Percentiles rank a stretch among this genome's conserved stretches.
These are phyloP conservation scores for Gossypium herbaceum DNA, from an alignment of 345 rosid species.

Conservation along the genomic window DNA sequence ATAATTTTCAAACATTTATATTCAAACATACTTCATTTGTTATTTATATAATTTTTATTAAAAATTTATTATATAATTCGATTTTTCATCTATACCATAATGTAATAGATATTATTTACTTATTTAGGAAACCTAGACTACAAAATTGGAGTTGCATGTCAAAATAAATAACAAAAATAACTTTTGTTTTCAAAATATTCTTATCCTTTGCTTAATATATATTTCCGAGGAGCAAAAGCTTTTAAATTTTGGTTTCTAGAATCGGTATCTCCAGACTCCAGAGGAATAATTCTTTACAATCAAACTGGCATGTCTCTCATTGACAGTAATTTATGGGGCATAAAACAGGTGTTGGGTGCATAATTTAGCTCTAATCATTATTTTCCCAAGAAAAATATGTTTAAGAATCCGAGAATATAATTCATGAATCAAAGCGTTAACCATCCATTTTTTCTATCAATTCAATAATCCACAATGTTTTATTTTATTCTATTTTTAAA, in stretches of 20 bases:
- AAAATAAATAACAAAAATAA: neutral
- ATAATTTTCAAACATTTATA: too few species aligned
- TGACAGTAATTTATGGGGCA: neutral
- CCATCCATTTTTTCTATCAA: neutral
- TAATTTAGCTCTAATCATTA: neutral
- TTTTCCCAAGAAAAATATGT: neutral
- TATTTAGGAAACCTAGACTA: too few species aligned
- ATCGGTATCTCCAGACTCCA: neutral
- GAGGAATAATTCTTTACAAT: neutral
- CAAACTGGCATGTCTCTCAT: constrained; percentile 1
- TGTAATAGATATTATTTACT: too few species aligned
- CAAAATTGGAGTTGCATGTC: too few species aligned
- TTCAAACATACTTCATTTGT: too few species aligned
- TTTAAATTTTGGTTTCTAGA: neutral
- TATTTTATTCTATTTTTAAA: too few species aligned
- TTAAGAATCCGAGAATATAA: neutral
- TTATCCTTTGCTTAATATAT: too few species aligned
- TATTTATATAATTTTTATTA: too few species aligned
- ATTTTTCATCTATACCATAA: too few species aligned
- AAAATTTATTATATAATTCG: too few species aligned
- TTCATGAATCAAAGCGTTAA: constrained; percentile 1
- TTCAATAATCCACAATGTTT: neutral
- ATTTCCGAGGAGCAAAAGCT: too few species aligned
- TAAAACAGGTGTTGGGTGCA: neutral
- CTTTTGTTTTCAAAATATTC: neutral